These are phyloP conservation scores for Irpex sp. DNA, from an alignment of 1,284 basidiomycete genomes.

Conservation along the genomic window DNA sequence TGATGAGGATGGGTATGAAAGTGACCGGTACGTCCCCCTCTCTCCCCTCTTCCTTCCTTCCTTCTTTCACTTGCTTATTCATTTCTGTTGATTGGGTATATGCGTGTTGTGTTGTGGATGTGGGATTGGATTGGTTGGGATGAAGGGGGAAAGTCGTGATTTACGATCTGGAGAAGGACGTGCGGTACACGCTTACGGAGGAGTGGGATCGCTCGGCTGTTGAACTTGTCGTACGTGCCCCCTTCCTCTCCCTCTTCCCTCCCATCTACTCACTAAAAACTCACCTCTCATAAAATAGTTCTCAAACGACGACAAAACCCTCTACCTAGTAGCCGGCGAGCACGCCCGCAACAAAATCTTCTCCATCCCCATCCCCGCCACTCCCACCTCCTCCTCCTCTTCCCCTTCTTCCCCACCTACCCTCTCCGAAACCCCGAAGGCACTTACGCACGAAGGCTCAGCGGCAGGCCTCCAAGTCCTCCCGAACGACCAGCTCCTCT, in stretches of 20 bases:
- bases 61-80: too few species aligned
- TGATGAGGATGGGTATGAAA: constrained; percentile 82
- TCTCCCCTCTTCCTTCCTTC: not conserved
- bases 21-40: constrained; percentile 49
- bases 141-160: constrained; percentile 69
- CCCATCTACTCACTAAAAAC: too few species aligned
- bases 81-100: not conserved
- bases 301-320: constrained; percentile 58
- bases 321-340: constrained; percentile 76
- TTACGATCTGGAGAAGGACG: constrained; percentile 63
- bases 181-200: constrained; percentile 68
- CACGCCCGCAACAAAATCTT: constrained; percentile 73
- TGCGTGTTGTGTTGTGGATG: not conserved
- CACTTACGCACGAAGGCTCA: constrained; percentile 51
- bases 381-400: constrained; percentile 51
- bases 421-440: too few species aligned
- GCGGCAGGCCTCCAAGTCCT: constrained; percentile 59
- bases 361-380: constrained; percentile 56
- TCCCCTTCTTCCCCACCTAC: constrained; percentile 45
- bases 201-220: constrained; percentile 80
- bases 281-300: constrained; percentile 55
- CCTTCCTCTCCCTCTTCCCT: too few species aligned
- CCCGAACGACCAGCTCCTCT: constrained; percentile 53
- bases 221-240: constrained; percentile 43
- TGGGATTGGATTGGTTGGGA: not conserved